phyloP scores from a whole-genome alignment of 805 yeast species.

The Tetrapisispora iriomotensis region DNA sequence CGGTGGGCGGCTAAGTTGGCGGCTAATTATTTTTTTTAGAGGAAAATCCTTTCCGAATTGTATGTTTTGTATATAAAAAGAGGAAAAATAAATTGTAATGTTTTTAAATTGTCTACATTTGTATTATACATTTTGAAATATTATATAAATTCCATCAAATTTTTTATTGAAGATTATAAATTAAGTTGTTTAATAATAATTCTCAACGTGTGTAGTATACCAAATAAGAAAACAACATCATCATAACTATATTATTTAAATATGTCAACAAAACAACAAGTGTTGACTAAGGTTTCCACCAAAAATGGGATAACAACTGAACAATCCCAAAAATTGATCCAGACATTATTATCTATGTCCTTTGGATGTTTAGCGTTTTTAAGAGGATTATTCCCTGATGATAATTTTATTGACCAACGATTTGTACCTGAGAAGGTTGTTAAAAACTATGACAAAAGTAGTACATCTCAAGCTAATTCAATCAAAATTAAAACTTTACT shows the following conservation, averaged over 20 bases:
- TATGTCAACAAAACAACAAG: slow-evolving; percentile 19
- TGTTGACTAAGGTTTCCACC: slow-evolving; percentile 8
- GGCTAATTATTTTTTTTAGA: no score
- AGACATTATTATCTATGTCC: slow-evolving; percentile 41
- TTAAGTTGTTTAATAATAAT: background rate
- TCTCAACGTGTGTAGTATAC: no score
- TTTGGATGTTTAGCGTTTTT: slow-evolving; percentile 49
- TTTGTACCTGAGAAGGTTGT: slow-evolving; percentile 33
- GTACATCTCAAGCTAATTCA: slow-evolving; percentile 20
- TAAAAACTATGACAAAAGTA: slow-evolving; percentile 20
- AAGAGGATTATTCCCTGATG: slow-evolving; percentile 49
- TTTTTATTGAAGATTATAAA: background rate
- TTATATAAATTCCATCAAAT: no score
- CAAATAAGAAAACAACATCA: no score
- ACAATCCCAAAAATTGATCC: slow-evolving; percentile 38
- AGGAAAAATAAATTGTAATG: no score
- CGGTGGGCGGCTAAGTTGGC: background rate
- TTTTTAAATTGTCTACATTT: no score
- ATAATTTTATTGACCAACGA: slow-evolving; percentile 39
- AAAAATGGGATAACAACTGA: slow-evolving; percentile 26
- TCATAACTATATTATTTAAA: no score
- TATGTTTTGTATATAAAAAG: no score
- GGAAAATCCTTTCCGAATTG: no score
- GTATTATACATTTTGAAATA: no score
- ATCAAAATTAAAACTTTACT: slow-evolving; percentile 41